Base-by-base conservation (phyloP, 202 grass and related monocot species). In the Carex sylvatica region DNA sequence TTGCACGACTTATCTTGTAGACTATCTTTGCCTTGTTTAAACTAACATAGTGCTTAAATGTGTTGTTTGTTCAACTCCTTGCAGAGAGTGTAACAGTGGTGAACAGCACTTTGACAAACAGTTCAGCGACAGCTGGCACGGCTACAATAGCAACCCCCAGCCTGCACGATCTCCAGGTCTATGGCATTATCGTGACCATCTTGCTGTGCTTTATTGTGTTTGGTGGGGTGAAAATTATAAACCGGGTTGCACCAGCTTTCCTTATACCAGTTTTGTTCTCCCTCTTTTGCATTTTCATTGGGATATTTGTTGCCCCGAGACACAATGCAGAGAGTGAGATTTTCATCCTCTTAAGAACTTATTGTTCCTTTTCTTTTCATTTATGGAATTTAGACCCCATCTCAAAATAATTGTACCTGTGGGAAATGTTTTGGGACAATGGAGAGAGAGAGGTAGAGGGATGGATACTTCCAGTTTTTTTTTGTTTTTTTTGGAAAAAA, bases 221-320 rank as follows among this genome's bases (percentile, higher is more conserved):
- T 85, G 96, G 96, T 80, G 96, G 96, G 87, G 96, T 99, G 55
- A 99, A 99, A 85, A 99, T 99, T 28, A 99, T 99, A 69, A 99
- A 99, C 74, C 92, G 88, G 83, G 96, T 99, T 61, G 96, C 96
- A 51, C 93, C 96, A 61, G 96, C 96, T 82, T 92, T 99, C 82
- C 84, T 99, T 82, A 84, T 99, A 85, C 93, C 96, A 14, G 93
- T 99, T 19, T 93, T 99, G 24, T 92, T 99, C 87, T 99, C 96
- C 23, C 76, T 99, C 26, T 78, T 93, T 73, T 99, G 96, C 88
- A 99, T 99, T 84, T 99, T 93, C 82, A 85, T 96, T 83, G 93
- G 96, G 80, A 90, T 93, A 44, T 99, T 99, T 52, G 88, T 89
- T 86, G 96, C 96, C 80, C 93, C 96, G 76, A 93, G 91, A 84